A percentile compares a stretch with the other conserved stretches of the same genome.
phyloP scores from a whole-genome alignment of 768 basidiomycete species.

The Leucocoprinus birnbaumii region DNA sequence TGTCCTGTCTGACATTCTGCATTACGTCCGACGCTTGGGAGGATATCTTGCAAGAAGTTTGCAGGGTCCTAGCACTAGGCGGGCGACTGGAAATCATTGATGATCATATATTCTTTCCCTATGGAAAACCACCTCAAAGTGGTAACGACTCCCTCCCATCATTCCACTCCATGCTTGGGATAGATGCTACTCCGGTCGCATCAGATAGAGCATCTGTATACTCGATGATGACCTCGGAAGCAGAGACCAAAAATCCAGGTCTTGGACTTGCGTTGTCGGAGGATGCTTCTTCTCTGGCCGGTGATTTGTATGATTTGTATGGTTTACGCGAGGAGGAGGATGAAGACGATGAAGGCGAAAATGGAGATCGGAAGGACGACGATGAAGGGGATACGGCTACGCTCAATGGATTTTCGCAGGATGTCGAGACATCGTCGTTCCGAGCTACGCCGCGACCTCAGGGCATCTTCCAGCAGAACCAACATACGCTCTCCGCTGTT shows the following conservation, averaged over 20 bases:
- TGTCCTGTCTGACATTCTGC: slow-evolving; percentile 63
- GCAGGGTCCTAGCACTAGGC: slow-evolving; percentile 55
- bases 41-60: slow-evolving; percentile 54
- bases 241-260: slow-evolving; percentile 16
- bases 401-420: slow-evolving; percentile 11
- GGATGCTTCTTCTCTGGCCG: slow-evolving; percentile 17
- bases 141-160: background rate
- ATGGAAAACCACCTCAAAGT: slow-evolving; percentile 26
- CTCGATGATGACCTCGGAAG: slow-evolving; percentile 13
- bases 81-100: slow-evolving; percentile 73
- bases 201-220: no score
- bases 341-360: no score
- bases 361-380: slow-evolving; percentile 21
- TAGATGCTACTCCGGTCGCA: no score
- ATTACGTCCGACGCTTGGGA: slow-evolving; percentile 61
- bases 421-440: background rate
- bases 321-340: no score
- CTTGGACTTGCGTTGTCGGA: slow-evolving; percentile 24
- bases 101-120: slow-evolving; percentile 63
- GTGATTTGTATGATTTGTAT: slow-evolving; percentile 17
- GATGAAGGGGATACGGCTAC: slow-evolving; percentile 26
- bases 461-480: background rate
- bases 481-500: slow-evolving; percentile 13
- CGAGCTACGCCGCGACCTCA: slow-evolving; percentile 5
- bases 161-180: slow-evolving; percentile 1